Conservation (phyloP, 2,329 filamentous ascomycete species). For the Verticillium nonalfalfae region DNA sequence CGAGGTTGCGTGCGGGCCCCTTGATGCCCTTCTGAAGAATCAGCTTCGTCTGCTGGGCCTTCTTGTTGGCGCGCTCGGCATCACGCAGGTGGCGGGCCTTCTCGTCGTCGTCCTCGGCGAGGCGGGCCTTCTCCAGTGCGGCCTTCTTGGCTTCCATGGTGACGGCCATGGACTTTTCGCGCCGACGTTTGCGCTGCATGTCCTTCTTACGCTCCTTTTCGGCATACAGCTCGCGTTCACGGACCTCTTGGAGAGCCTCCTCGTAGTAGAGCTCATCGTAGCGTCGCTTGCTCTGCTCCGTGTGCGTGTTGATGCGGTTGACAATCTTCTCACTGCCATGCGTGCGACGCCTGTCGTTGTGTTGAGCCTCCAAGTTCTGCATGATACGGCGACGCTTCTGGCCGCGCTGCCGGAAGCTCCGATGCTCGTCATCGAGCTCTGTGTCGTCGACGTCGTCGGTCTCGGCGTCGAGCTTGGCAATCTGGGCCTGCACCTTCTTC, state of each 20-base stretch:
- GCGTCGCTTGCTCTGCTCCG: constrained; percentile 64
- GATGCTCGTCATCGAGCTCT: constrained; percentile 36
- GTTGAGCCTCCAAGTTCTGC: constrained; percentile 53
- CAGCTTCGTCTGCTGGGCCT: constrained; percentile 83
- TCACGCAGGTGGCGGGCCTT: constrained; percentile 75
- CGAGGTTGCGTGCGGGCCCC: constrained; percentile 64
- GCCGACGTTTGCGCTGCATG: constrained; percentile 94
- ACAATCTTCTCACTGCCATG: constrained; percentile 52
- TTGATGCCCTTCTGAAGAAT: constrained; percentile 82
- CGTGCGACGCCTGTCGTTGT: constrained; percentile 54
- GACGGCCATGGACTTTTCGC: constrained; percentile 92
- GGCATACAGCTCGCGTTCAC: constrained; percentile 81
- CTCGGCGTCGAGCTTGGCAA: constrained; percentile 35
- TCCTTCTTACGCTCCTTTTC: constrained; percentile 99
- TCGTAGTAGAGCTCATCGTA: constrained; percentile 74
- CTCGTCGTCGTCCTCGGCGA: constrained; percentile 76
- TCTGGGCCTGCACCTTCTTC: constrained; percentile 60
- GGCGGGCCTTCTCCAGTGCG: constrained; percentile 69
- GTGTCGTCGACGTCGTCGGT: constrained; percentile 38
- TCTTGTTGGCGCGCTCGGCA: constrained; percentile 85
- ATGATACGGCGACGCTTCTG: constrained; percentile 66
- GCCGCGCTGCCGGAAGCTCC: constrained; percentile 46
- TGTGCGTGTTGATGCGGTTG: constrained; percentile 58
- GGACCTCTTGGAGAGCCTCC: constrained; percentile 77
- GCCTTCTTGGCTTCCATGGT: constrained; percentile 87